Evolutionary conservation across 2,329 filamentous ascomycete species (phyloP), one percentile per base, ranked within the genome.

Genomic region (Fusarium oxysporum): DNA sequence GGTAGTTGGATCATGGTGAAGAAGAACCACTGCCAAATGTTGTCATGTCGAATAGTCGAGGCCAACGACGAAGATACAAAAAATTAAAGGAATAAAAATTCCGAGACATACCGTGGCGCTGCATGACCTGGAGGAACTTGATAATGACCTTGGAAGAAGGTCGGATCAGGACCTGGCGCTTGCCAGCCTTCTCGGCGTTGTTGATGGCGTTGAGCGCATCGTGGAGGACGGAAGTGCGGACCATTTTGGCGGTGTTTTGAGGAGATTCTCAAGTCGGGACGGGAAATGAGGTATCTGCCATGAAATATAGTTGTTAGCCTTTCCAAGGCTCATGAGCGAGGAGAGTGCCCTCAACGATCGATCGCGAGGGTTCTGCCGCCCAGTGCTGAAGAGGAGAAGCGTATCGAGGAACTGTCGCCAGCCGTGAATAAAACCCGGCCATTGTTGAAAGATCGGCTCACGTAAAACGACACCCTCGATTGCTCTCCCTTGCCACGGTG

Each of bases 131-230:
- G 84, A 99, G 90, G 92, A 98, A 99, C 92, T 98, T 98, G 90
- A 97, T 89, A 82, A 99, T 99, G 90, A 99, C 96, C 93, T 99
- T 99, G 87, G 96, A 98, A 86, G 91, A 93, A 81, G 97, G 96
- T 83, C 95, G 92, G 91, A 99, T 98, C 86, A 99, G 84, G 84
- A 98, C 96, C 90, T 99, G 96, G 84, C 96, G 95, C 93, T 98
- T 98, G 89, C 96, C 96, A 81, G 93, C 90, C 93, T 99, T 98
- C 92, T 99, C 97, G 90, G 96, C 96, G 87, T 99, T 99, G 95
- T 99, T 99, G 93, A 99, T 98, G 90, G 92, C 90, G 86, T 97
- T 97, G 83, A 98, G 93, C 85, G 94, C 95, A 92, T 99, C 96
- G 91, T 98, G 97, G 87, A 99, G 95, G 83, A 98, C 96, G 86